phyloP scores from a whole-genome alignment of 352 stramenopile species.

The Phytophthora cactorum region DNA sequence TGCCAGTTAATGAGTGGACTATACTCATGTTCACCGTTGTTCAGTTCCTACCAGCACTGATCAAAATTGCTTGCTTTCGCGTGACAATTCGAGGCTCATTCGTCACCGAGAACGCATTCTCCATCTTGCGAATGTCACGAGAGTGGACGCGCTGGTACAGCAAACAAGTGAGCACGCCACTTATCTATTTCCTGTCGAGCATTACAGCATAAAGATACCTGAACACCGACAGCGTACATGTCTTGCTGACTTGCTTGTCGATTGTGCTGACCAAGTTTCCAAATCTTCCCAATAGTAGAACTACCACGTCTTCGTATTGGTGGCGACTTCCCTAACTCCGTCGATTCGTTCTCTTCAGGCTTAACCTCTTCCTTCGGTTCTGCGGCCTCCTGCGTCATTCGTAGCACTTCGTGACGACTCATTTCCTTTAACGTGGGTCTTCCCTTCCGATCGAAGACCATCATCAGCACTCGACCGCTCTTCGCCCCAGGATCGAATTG shows the following conservation, averaged over 20 bases:
- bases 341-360: slow-evolving; percentile 1
- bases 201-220: slow-evolving; percentile 16
- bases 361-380: slow-evolving; percentile 28
- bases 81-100: slow-evolving; percentile 68
- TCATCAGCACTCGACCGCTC: slow-evolving; percentile 44
- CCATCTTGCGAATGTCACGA: slow-evolving; percentile 73
- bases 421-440: slow-evolving; percentile 55
- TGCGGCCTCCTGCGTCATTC: slow-evolving; percentile 59
- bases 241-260: slow-evolving; percentile 27
- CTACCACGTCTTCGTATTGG: slow-evolving; percentile 32
- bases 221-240: slow-evolving; percentile 33
- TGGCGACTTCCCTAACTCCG: slow-evolving; percentile 12
- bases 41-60: slow-evolving; percentile 53
- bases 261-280: slow-evolving; percentile 25
- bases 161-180: neutral
- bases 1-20: slow-evolving; percentile 3
- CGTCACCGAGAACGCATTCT: slow-evolving; percentile 67
- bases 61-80: slow-evolving; percentile 71
- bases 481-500: slow-evolving; percentile 50
- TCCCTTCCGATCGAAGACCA: slow-evolving; percentile 56
- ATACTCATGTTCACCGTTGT: neutral
- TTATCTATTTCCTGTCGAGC: too few species aligned
- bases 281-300: slow-evolving; percentile 27
- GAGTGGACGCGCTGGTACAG: slow-evolving; percentile 54
- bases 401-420: slow-evolving; percentile 62